phyloP scores from a whole-genome alignment of 257 asterid genomes.

The Leptodermis oblonga region DNA sequence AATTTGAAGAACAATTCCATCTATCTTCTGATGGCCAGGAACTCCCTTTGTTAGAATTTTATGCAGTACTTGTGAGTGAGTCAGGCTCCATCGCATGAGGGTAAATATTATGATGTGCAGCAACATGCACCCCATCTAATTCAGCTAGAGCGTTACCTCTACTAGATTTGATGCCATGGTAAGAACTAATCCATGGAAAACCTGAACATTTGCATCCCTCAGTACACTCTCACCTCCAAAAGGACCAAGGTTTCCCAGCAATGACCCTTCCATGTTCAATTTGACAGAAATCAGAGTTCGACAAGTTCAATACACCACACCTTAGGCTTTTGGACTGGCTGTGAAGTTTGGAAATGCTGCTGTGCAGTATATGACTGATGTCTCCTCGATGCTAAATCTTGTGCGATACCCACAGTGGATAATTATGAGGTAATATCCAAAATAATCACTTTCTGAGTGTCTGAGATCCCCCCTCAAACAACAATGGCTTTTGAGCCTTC shows the following conservation, averaged over 20 bases:
- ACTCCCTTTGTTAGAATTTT: background rate
- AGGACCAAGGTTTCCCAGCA: background rate
- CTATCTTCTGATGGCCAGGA: background rate
- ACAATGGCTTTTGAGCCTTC: background rate
- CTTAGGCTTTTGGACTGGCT: background rate
- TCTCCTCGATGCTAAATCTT: background rate
- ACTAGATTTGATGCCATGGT: background rate
- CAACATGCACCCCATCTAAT: background rate
- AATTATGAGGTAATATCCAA: background rate
- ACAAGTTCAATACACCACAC: background rate
- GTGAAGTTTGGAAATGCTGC: background rate
- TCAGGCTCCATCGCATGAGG: too few species aligned
- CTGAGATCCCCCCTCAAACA: background rate
- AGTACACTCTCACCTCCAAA: background rate
- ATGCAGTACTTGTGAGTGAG: background rate
- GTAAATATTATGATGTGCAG: too few species aligned
- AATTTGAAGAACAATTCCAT: background rate
- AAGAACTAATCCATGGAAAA: too few species aligned
- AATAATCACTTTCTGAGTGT: too few species aligned
- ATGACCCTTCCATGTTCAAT: background rate
- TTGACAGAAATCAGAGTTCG: background rate
- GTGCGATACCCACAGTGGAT: background rate
- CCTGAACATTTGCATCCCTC: background rate
- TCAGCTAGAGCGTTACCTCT: background rate
- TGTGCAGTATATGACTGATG: too few species aligned